Conservation (phyloP, 306 rosid genomes). For the Abrus precatorius region DNA sequence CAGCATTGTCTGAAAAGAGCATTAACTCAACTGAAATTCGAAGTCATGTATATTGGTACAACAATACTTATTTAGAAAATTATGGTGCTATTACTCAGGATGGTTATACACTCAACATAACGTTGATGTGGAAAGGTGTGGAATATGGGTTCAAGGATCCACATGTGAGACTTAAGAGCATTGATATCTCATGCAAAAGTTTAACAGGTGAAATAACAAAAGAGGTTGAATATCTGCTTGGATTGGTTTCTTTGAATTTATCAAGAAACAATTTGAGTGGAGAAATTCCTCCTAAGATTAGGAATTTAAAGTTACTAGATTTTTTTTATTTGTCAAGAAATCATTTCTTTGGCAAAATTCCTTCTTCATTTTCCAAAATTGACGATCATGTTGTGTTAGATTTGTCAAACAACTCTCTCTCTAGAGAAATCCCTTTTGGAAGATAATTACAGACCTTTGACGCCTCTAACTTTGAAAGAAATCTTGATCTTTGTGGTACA, state of each 20-base stretch:
- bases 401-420: not conserved
- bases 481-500: not conserved
- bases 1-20: not conserved
- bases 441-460: conserved; percentile 9
- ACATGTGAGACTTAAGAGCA: not conserved
- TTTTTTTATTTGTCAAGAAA: conserved; percentile 10
- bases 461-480: not conserved
- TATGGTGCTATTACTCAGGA: not conserved
- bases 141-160: not conserved
- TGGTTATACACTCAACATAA: not conserved
- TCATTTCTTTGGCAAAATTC: not conserved
- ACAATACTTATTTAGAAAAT: not conserved
- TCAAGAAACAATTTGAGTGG: too few relatives aligned
- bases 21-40: not conserved
- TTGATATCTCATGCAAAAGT: not conserved
- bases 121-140: not conserved
- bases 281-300: not conserved
- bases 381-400: not conserved
- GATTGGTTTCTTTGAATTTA: not conserved
- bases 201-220: not conserved
- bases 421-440: not conserved
- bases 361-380: not conserved
- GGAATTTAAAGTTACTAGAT: not conserved
- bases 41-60: conserved; percentile 2
- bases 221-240: not conserved